Conservation (phyloP, 2,329 filamentous ascomycete genomes). For the Diplodia sapinea region DNA sequence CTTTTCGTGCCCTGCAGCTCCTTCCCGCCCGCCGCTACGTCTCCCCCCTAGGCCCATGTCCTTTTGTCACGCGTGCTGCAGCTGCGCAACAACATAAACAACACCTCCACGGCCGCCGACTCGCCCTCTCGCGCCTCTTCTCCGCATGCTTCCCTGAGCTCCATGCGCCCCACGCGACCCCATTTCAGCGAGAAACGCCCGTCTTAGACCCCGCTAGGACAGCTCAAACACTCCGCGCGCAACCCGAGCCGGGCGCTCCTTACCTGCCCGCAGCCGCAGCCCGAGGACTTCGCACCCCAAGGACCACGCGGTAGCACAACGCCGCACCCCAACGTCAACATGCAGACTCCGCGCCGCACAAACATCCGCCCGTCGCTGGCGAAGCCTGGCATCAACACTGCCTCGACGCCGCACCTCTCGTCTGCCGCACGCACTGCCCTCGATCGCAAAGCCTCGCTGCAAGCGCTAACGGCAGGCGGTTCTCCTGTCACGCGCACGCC, state of each 20-base stretch:
- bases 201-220: slow-evolving; percentile 15
- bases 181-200: slow-evolving; percentile 20
- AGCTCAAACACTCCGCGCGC: slow-evolving; percentile 17
- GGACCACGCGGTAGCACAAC: slow-evolving; percentile 23
- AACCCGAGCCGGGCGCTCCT: slow-evolving; percentile 22
- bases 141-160: slow-evolving; percentile 17
- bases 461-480: slow-evolving; percentile 63
- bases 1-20: slow-evolving; percentile 22
- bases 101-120: background rate
- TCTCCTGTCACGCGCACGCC: slow-evolving; percentile 38
- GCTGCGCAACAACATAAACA: slow-evolving; percentile 26
- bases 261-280: slow-evolving; percentile 12
- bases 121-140: slow-evolving; percentile 6
- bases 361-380: slow-evolving; percentile 48
- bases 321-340: background rate
- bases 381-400: slow-evolving; percentile 42
- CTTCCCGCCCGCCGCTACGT: slow-evolving; percentile 5
- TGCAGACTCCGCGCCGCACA: slow-evolving; percentile 47
- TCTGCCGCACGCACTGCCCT: slow-evolving; percentile 54
- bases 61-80: slow-evolving; percentile 18
- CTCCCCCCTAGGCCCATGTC: slow-evolving; percentile 9
- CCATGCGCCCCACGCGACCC: slow-evolving; percentile 20
- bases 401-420: slow-evolving; percentile 52
- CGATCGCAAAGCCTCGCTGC: slow-evolving; percentile 73
- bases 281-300: slow-evolving; percentile 4